Conservation (phyloP, 345 rosid species). For the Pugionium dolabratum region DNA sequence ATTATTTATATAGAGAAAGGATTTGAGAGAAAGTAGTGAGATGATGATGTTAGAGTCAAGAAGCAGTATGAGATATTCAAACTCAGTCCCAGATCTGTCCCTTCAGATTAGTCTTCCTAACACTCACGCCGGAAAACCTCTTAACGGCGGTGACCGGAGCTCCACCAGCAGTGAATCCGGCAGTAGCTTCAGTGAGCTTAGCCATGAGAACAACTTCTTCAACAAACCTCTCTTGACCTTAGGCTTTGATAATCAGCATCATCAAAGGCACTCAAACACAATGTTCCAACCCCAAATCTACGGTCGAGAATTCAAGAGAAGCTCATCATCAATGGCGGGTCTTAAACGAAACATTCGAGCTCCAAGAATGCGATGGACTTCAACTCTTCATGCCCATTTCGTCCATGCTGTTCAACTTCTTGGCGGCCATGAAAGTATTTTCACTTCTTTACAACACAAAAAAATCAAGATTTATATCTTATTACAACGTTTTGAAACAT, state of each 20-base stretch:
- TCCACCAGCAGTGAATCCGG: conserved; percentile 71
- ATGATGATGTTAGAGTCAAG: conserved; percentile 44
- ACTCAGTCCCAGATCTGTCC: conserved; percentile 73
- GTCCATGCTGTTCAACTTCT: conserved; percentile 97
- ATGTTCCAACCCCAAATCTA: conserved; percentile 62
- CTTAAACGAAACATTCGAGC: conserved; percentile 74
- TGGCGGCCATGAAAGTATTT: conserved; percentile 90
- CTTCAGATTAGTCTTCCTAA: conserved; percentile 84
- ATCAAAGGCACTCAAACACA: conserved; percentile 45
- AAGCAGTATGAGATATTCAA: conserved; percentile 43
- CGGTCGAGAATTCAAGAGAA: conserved; percentile 82
- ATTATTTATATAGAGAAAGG: conserved; percentile 31
- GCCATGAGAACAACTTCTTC: conserved; percentile 61
- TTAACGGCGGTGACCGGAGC: conserved; percentile 55
- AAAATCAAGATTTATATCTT: not conserved
- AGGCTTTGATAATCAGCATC: conserved; percentile 57
- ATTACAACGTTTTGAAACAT: not conserved
- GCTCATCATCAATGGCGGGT: conserved; percentile 42
- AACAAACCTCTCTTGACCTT: conserved; percentile 60
- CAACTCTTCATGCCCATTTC: conserved; percentile 90
- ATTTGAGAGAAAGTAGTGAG: conserved; percentile 24
- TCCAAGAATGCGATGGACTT: conserved; percentile 99
- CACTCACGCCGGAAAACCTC: conserved; percentile 40
- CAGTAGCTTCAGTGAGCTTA: conserved; percentile 69
- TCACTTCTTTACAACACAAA: not conserved